Conservation (phyloP, 176 grass and related monocot species). For the Oropetium thomaeum region DNA sequence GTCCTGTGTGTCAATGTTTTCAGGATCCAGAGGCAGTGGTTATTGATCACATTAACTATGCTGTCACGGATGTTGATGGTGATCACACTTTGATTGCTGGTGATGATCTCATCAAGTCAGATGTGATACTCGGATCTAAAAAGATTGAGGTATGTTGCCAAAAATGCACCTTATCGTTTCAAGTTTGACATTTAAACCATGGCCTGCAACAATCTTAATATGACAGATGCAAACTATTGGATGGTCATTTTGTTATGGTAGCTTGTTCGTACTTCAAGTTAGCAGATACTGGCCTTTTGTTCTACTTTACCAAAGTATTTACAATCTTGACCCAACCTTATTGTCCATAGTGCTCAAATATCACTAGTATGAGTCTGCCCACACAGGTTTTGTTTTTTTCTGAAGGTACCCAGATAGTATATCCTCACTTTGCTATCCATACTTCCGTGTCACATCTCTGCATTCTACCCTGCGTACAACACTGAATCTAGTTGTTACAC, state of each 20-base stretch:
- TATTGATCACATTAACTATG: conserved; percentile 85
- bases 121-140: conserved; percentile 74
- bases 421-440: background rate
- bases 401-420: too few species aligned
- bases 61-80: conserved; percentile 67
- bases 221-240: background rate
- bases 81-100: conserved; percentile 83
- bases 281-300: background rate
- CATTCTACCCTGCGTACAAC: background rate
- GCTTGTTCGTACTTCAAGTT: background rate
- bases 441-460: background rate
- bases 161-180: background rate
- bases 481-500: conserved; percentile 1
- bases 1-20: conserved; percentile 3
- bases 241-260: background rate
- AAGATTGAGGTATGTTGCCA: conserved; percentile 64
- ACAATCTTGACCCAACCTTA: background rate
- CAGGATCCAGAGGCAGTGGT: conserved; percentile 84
- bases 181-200: background rate
- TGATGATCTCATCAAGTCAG: conserved; percentile 72
- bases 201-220: background rate
- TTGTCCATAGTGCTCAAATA: background rate
- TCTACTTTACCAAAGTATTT: background rate
- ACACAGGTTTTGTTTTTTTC: too few species aligned
- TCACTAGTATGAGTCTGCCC: background rate